Evolutionary conservation across 768 basidiomycete species (phyloP).

Genomic region (Suillus subalutaceus): DNA sequence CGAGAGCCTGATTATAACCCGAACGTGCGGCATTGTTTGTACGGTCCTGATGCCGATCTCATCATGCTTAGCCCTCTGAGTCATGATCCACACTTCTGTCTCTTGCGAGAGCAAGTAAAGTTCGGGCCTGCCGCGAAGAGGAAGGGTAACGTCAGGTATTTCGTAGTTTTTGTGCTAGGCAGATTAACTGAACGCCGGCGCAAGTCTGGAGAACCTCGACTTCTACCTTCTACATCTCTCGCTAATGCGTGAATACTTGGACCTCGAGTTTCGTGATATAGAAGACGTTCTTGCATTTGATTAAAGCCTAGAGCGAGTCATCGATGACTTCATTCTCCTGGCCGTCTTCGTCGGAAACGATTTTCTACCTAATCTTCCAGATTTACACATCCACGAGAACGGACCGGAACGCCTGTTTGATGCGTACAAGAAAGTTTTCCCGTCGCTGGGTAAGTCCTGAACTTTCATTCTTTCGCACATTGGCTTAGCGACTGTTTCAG

Average conservation of each 20-base stretch:
- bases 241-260: conserved; percentile 94
- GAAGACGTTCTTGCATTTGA: conserved; percentile 68
- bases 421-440: conserved; percentile 92
- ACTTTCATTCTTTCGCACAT: neutral
- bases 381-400: conserved; percentile 97
- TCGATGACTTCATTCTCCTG: conserved; percentile 97
- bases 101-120: conserved; percentile 96
- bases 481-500: conserved; percentile 39
- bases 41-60: conserved; percentile 96
- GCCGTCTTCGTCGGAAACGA: conserved; percentile 98
- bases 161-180: neutral
- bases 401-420: conserved; percentile 92
- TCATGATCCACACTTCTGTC: conserved; percentile 98
- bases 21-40: conserved; percentile 95
- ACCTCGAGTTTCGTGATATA: conserved; percentile 88
- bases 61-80: conserved; percentile 97
- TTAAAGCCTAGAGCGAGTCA: conserved; percentile 91
- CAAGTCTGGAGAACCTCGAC: conserved; percentile 72
- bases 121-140: conserved; percentile 83
- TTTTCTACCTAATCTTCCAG: conserved; percentile 94
- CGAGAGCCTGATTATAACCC: conserved; percentile 95
- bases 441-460: conserved; percentile 58
- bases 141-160: conserved; percentile 64
- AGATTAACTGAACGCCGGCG: conserved; percentile 15
- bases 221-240: conserved; percentile 96